Conservation (phyloP, 441 rosid species). For the Theobroma grandiflorum region DNA sequence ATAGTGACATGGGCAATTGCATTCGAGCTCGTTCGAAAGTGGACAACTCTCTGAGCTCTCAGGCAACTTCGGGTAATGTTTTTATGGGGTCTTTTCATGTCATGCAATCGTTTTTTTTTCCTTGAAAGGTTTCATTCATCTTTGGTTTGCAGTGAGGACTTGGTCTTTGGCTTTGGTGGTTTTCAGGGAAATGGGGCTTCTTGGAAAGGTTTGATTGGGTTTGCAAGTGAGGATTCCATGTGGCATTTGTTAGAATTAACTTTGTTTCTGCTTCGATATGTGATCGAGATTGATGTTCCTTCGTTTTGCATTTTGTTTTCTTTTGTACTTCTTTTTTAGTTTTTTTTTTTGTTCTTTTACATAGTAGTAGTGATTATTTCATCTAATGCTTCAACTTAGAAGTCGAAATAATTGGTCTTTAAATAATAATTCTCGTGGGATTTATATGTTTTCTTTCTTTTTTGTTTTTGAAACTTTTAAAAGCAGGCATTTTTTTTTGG, state of each 20-base stretch:
- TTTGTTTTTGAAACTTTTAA: background rate
- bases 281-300: background rate
- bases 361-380: background rate
- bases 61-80: conserved; percentile 23
- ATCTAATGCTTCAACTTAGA: background rate
- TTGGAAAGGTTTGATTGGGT: background rate
- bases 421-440: background rate
- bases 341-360: background rate
- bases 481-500: background rate
- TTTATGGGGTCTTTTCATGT: background rate
- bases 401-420: background rate
- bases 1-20: conserved; percentile 39
- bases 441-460: background rate
- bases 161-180: background rate
- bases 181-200: background rate
- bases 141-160: background rate
- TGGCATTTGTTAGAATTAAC: background rate
- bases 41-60: conserved; percentile 25
- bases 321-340: background rate
- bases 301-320: background rate
- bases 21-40: background rate
- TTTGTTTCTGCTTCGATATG: background rate
- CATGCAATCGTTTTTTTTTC: conserved; percentile 2
- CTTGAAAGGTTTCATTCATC: background rate
- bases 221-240: background rate